A percentile compares a stretch with the other conserved stretches of the same genome.
phyloP scores from a whole-genome alignment of 2,329 filamentous ascomycete genomes.

The Ascochyta lentis region DNA sequence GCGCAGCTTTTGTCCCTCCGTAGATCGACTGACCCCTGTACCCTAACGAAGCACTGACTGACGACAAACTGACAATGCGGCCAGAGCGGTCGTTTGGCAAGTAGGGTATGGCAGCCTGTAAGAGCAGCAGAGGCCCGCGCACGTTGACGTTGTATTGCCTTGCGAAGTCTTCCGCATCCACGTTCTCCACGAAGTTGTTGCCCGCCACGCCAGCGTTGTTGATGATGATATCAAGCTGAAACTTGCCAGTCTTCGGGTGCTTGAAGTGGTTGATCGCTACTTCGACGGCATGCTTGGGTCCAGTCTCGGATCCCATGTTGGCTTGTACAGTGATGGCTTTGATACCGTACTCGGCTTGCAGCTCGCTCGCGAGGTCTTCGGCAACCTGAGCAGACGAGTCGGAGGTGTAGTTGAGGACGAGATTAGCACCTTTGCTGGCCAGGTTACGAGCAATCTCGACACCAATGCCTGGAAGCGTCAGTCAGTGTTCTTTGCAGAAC shows the following conservation, averaged over 20 bases:
- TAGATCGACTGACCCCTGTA: slow-evolving; percentile 67
- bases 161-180: slow-evolving; percentile 71
- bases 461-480: slow-evolving; percentile 69
- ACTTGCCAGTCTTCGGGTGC: slow-evolving; percentile 58
- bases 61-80: slow-evolving; percentile 68
- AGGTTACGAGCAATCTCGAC: slow-evolving; percentile 71
- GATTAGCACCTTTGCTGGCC: slow-evolving; percentile 72
- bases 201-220: slow-evolving; percentile 79
- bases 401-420: slow-evolving; percentile 76
- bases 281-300: slow-evolving; percentile 66
- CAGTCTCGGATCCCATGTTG: slow-evolving; percentile 69
- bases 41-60: slow-evolving; percentile 64
- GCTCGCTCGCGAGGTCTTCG: slow-evolving; percentile 60
- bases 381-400: slow-evolving; percentile 63
- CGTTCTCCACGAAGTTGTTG: slow-evolving; percentile 70
- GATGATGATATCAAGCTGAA: slow-evolving; percentile 82
- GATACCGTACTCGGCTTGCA: slow-evolving; percentile 65
- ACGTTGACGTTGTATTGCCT: slow-evolving; percentile 81
- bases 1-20: slow-evolving; percentile 69
- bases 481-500: background rate
- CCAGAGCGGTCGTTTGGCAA: slow-evolving; percentile 73
- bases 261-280: slow-evolving; percentile 66
- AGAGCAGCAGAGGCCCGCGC: slow-evolving; percentile 77
- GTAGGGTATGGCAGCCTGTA: slow-evolving; percentile 74
- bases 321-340: slow-evolving; percentile 70